A percentile compares a stretch with the other conserved stretches of the same genome.
phyloP scores from a whole-genome alignment of 805 yeast species.

The Zygotorulaspora danielsina region DNA sequence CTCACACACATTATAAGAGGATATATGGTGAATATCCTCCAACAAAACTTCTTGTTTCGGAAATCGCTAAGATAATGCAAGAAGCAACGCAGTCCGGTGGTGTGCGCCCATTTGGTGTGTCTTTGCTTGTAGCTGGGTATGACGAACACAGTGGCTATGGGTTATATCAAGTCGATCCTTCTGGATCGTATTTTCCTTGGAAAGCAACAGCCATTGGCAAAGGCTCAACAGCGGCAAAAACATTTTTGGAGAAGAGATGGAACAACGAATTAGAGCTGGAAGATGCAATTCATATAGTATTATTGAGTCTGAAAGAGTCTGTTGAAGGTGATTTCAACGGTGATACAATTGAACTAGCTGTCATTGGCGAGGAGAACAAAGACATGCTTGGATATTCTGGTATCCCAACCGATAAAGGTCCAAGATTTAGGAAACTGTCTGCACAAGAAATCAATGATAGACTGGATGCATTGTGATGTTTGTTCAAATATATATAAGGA shows the following conservation, averaged over 20 bases:
- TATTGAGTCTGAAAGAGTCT: conserved; percentile 89
- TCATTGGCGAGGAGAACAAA: conserved; percentile 79
- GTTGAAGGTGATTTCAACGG: conserved; percentile 98
- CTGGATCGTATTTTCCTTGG: conserved; percentile 98
- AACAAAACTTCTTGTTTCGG: conserved; percentile 86
- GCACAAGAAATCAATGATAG: conserved; percentile 95
- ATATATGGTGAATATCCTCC: conserved; percentile 97
- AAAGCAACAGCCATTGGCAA: conserved; percentile 99
- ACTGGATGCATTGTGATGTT: conserved; percentile 73
- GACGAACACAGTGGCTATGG: conserved; percentile 73
- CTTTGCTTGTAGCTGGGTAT: conserved; percentile 88
- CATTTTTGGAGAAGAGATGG: conserved; percentile 97
- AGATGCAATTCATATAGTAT: conserved; percentile 96
- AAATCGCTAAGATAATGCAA: conserved; percentile 94
- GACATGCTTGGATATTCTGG: conserved; percentile 83
- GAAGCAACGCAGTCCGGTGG: conserved; percentile 99
- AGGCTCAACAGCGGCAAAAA: conserved; percentile 93
- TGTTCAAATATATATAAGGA: too few species aligned
- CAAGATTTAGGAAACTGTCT: conserved; percentile 78
- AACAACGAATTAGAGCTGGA: conserved; percentile 94
- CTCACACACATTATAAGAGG: conserved; percentile 90
- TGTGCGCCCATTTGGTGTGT: conserved; percentile 98
- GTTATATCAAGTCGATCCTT: conserved; percentile 95
- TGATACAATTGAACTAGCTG: conserved; percentile 87
- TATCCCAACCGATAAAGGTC: conserved; percentile 71